A percentile compares a stretch with the other conserved stretches of the same genome.
phyloP scores from a whole-genome alignment of 179 eudicot genomes.

The Amaranthus tricolor region DNA sequence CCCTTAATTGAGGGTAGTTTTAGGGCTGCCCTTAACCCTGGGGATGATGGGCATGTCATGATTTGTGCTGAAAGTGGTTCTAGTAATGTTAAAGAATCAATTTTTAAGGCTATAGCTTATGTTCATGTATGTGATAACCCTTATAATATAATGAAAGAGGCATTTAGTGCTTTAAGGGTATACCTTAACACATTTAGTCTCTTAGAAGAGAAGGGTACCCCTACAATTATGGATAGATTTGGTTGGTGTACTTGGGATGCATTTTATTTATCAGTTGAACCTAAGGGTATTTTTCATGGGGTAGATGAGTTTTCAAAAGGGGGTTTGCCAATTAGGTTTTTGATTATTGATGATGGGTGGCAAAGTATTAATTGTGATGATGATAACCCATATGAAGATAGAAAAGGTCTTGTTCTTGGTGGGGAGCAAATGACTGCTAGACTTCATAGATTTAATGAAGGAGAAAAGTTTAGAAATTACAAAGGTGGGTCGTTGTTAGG shows the following conservation, averaged over 20 bases:
- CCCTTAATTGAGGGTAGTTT: slow-evolving; percentile 55
- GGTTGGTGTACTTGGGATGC: slow-evolving; percentile 91
- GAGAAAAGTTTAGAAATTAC: slow-evolving; percentile 55
- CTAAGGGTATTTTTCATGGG: slow-evolving; percentile 58
- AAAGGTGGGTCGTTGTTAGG: slow-evolving; percentile 40
- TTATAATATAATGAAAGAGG: slow-evolving; percentile 64
- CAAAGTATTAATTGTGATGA: slow-evolving; percentile 49
- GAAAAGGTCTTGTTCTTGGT: slow-evolving; percentile 44
- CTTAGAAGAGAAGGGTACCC: slow-evolving; percentile 55
- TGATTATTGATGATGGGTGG: slow-evolving; percentile 75
- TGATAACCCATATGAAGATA: slow-evolving; percentile 37
- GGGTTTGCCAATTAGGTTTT: slow-evolving; percentile 41
- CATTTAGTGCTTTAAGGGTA: slow-evolving; percentile 50
- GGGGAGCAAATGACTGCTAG: slow-evolving; percentile 75
- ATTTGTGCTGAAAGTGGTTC: slow-evolving; percentile 66
- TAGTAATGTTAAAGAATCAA: slow-evolving; percentile 32
- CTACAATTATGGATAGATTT: slow-evolving; percentile 45
- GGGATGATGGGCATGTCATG: slow-evolving; percentile 42
- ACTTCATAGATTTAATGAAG: slow-evolving; percentile 52
- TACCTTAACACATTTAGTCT: slow-evolving; percentile 59
- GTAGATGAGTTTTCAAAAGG: slow-evolving; percentile 43
- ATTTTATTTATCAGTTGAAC: slow-evolving; percentile 60
- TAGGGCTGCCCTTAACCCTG: slow-evolving; percentile 59
- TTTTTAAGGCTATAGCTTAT: slow-evolving; percentile 53
- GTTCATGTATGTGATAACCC: slow-evolving; percentile 62